Evolutionary conservation across 768 basidiomycete genomes (phyloP).

Genomic region (Auricularia cornea): DNA sequence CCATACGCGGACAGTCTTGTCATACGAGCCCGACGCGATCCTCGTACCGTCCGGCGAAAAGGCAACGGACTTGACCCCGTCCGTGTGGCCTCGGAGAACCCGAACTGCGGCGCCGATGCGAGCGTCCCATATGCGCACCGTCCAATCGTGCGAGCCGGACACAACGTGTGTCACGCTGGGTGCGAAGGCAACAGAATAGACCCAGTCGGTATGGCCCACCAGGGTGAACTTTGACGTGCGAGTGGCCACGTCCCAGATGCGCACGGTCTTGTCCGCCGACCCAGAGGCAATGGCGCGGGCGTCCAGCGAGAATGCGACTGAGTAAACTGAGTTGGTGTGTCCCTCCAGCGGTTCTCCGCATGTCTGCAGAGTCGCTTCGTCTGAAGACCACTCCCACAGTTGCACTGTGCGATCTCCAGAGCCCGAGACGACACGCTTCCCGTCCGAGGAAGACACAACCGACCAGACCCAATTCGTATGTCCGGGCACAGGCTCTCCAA

Average conservation of each 20-base stretch:
- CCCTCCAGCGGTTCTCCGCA: constrained; percentile 8
- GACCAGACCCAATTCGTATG: constrained; percentile 15
- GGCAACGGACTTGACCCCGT: constrained; percentile 17
- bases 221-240: constrained; percentile 7
- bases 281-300: too few species aligned
- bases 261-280: constrained; percentile 38
- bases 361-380: too few species aligned
- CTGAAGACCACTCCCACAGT: constrained; percentile 10
- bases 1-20: too few species aligned
- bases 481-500: constrained; percentile 12
- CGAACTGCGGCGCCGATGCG: constrained; percentile 22
- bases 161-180: too few species aligned
- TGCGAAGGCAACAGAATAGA: too few species aligned
- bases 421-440: constrained; percentile 23
- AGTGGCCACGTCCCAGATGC: constrained; percentile 26
- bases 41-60: constrained; percentile 25
- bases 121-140: constrained; percentile 24
- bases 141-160: too few species aligned
- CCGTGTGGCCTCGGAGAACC: constrained; percentile 17
- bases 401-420: constrained; percentile 20
- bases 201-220: constrained; percentile 7
- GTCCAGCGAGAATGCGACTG: constrained; percentile 14
- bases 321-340: constrained; percentile 12
- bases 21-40: too few species aligned
- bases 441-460: constrained; percentile 23